Evolutionary conservation across 192 early-diverging fungal species (phyloP), one percentile per base, ranked within the genome.

Genomic region (Backusella sp.): DNA sequence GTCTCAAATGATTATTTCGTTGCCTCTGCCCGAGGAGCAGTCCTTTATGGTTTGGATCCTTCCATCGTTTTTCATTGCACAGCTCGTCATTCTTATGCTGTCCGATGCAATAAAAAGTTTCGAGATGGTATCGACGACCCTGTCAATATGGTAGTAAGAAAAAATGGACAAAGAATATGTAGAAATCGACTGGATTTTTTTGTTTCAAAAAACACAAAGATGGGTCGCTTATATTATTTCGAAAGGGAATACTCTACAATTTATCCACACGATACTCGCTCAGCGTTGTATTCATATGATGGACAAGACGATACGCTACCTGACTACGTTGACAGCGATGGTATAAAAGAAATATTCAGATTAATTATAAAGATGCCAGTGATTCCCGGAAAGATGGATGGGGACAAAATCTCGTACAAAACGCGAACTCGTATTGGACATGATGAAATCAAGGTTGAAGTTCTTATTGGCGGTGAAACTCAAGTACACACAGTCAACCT

Each of bases 21-120:
- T 49, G 82, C 79, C 46, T 76, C 83, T n/a, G 76, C 84, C 9
- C 77, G 77, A 68, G 84, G 84, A 12, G 84, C 84, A n/a, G 80
- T 86, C 30, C 71, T 56, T 23, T 79, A 79, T 14, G 84, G 82
- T 7, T 23, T 82, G 23, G 77, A 80, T n/a, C 76, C 78, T 19
- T 52, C 76, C 19, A 69, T 68, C 2, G 72, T 84, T 7, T 77
- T 79, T 17, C 68, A 73, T 4, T 75, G 76, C 37, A 66, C 79
- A 37, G 74, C 76, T 23, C 77, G 76, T 37, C 82, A 78, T 6
- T 77, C 76, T 53, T 83, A 83, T 62, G 82, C 78, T 69, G 78
- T 82, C 9, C 23, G 56, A 62, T 62, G 56, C 23, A 62, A 62
- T 26, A 62, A 62, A 28, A 62, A 62, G 12, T 62, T 62, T 62